Evolutionary conservation across 306 rosid species (phyloP), one percentile per base, ranked within the genome.

Genomic region (Casuarina glauca): DNA sequence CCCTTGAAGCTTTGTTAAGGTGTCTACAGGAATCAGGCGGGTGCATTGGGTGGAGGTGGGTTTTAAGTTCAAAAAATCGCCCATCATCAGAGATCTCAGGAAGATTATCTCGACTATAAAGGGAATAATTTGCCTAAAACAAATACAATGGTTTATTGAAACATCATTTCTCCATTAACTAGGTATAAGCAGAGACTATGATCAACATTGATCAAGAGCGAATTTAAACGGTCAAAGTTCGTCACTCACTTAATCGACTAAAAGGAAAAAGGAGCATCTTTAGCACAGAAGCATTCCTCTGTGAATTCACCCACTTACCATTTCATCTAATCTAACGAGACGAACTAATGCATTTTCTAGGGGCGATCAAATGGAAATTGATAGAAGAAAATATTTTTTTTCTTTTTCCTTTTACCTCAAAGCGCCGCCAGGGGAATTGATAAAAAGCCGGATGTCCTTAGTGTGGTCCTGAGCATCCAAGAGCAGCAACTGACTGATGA

Each of bases 381-480:
- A 58, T 5, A 58, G 0, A 3, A 26, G 26, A 58, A n/a, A 26
- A 20, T 3, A 9, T 48, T 2, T 48, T 48, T 9, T 58, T 7
- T 46, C 8, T 46, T 12, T 26, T 26, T 26, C 32, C 32, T 26
- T 26, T 26, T 26, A 95, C 99, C 99, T 95, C 83, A 93, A 95
- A 82, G 97, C 87, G 53, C 97, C 99, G 48, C 99, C 99, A 9
- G 93, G 46, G 36, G 94, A 93, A 84, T 95, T 95, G 53, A 95
- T 85, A 7, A 95, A 95, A 54, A 93, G 97, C 74, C 88, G 91
- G 53, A 95, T 95, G 85, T 95, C 99, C 55, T 89, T 91, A 3
- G 83, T 83, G n/a, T 91, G 83, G 78, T 95, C 96, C 76, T 89
- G 90, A 2, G 94, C 99, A 76, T 95, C 99, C 85, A 95, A 84